Conservation (phyloP, 2,329 filamentous ascomycete species). For the Clonostachys rhizophaga region DNA sequence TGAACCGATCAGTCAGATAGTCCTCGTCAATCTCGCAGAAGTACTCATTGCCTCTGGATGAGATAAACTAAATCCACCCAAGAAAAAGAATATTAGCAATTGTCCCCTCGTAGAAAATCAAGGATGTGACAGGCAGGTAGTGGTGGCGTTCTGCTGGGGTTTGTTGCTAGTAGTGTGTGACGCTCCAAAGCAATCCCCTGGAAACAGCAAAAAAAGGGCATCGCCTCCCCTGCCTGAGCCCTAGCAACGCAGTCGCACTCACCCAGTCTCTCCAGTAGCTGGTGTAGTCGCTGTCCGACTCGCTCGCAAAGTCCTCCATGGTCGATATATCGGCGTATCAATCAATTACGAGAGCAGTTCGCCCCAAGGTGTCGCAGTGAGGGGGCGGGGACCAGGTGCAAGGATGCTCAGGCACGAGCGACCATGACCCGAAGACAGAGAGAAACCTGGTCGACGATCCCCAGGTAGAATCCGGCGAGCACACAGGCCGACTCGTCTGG, state of each 20-base stretch:
- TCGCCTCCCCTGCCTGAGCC: too few species aligned
- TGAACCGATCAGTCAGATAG: slow-evolving; percentile 96
- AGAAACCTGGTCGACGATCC: too few species aligned
- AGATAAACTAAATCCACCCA: slow-evolving; percentile 72
- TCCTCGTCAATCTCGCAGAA: slow-evolving; percentile 99
- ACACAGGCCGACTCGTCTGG: background rate
- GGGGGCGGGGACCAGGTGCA: slow-evolving; percentile 4
- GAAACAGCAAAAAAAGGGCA: background rate
- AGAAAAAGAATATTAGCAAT: background rate
- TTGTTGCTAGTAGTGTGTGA: background rate
- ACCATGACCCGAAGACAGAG: slow-evolving; percentile 14
- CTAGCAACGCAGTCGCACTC: slow-evolving; percentile 34
- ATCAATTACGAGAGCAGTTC: background rate
- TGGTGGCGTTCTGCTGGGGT: slow-evolving; percentile 2
- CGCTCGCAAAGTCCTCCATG: slow-evolving; percentile 98
- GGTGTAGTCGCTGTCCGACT: slow-evolving; percentile 98
- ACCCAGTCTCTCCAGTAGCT: slow-evolving; percentile 99
- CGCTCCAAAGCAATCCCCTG: background rate
- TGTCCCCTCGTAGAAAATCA: background rate
- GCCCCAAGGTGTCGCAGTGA: background rate
- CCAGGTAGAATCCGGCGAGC: background rate
- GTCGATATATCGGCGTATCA: slow-evolving; percentile 13
- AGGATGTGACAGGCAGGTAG: background rate
- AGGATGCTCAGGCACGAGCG: slow-evolving; percentile 12
- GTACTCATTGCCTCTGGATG: slow-evolving; percentile 95